Base-by-base conservation (phyloP, 2,329 filamentous ascomycete genomes). In the Fusarium algeriense region DNA sequence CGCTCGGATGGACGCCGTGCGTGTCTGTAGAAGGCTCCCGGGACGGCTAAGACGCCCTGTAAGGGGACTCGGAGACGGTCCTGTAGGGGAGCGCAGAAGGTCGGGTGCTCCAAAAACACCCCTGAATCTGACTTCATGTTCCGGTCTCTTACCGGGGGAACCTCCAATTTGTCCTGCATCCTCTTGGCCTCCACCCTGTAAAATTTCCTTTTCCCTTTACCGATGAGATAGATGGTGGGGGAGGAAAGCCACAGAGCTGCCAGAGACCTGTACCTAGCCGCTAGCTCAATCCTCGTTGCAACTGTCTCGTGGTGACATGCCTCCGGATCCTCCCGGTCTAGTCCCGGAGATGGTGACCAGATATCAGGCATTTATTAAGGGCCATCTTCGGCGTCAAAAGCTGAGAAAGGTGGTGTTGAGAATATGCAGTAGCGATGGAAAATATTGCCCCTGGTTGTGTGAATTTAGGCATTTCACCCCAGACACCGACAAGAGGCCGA, bases 311-410 rank as follows among this genome's bases (percentile, higher is more conserved):
- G 55, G 61, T 75, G 60, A 61, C 60, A 52, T 66, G 58, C 58
- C 69, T 76, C 74, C 74, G 74, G 71, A 54, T 75, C 69, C 69
- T 75, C 73, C 74, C 74, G 74, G 73, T 49, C 60, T 53, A 40
- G 54, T 50, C 35, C 54, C 63, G 48, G 56, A 15, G 37, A 48
- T 49, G 34, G 50, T 49, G 46, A 54, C 28, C 28, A 52, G 28
- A 53, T 62, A 58, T 66, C 73, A 73, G 46, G 58, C 60, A 72
- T 62, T 68, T 32, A 41, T 68, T 28, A 41, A 69, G 34, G 53
- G 13, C 49, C 37, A 48, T 53, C 44, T 49, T 46, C 32, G 37
- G 50, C 40, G 48, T 40, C 37, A 26, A 59, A 57, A 23, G 43
- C 17, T 30, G 37, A 45, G 41, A 41, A 37, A 55, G 20, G 56